phyloP scores from a whole-genome alignment of 2,329 filamentous ascomycete species.

The Plenodomus tracheiphilus region DNA sequence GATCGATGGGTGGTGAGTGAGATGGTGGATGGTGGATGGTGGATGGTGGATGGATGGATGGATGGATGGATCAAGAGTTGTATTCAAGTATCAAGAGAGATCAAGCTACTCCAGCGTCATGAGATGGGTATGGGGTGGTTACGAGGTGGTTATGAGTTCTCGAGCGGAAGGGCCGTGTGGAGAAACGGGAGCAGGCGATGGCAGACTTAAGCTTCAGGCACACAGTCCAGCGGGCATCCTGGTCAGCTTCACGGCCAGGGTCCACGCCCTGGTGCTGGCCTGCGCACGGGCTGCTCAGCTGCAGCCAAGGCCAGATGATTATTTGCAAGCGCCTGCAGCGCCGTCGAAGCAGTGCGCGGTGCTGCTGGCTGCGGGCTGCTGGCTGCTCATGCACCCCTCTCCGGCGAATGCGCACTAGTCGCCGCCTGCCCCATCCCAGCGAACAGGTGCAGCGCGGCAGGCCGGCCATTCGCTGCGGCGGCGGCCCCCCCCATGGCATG shows the following conservation, averaged over 20 bases:
- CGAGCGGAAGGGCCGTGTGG: conserved; percentile 31
- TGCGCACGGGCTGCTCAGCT: conserved; percentile 20
- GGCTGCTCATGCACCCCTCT: conserved; percentile 26
- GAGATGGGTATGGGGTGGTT: conserved; percentile 7
- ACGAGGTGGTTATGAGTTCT: conserved; percentile 7
- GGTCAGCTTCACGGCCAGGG: conserved; percentile 13
- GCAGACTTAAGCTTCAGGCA: conserved; percentile 36
- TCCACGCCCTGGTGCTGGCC: conserved; percentile 21
- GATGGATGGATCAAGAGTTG: neutral
- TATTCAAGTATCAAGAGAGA: too few species aligned
- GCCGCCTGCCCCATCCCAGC: conserved; percentile 11
- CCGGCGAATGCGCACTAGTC: conserved; percentile 12
- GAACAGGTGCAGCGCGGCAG: conserved; percentile 24
- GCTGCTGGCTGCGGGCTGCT: conserved; percentile 15
- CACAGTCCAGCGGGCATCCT: conserved; percentile 9
- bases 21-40: conserved; percentile 1
- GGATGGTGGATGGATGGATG: neutral
- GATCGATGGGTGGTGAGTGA: neutral
- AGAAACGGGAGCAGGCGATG: conserved; percentile 31
- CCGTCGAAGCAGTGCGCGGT: too few species aligned
- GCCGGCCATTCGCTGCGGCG: conserved; percentile 25
- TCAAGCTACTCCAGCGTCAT: conserved; percentile 28
- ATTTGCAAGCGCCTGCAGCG: conserved; percentile 18
- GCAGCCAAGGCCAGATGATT: conserved; percentile 17
- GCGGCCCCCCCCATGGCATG: too few species aligned